These are phyloP conservation scores for Saturnispora hagleri DNA, from an alignment of 805 yeast genomes.

Conservation along the genomic window DNA sequence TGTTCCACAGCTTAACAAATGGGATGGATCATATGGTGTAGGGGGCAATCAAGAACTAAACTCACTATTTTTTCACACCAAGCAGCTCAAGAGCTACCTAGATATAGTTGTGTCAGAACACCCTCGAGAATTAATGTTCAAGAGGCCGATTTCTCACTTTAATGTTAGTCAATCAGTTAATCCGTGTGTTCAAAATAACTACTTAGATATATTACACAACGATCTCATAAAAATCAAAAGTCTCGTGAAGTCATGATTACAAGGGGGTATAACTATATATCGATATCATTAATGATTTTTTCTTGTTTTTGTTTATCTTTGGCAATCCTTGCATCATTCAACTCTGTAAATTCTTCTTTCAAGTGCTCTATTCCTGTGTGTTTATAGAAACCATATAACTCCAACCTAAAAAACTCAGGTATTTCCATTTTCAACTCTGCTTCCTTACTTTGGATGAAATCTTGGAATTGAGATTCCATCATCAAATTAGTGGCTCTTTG, in stretches of 20 bases:
- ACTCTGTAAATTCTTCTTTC: slow-evolving; percentile 16
- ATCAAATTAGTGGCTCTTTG: slow-evolving; percentile 19
- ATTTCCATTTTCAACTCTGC: slow-evolving; percentile 21
- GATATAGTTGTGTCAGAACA: slow-evolving; percentile 27
- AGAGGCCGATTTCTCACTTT: slow-evolving; percentile 18
- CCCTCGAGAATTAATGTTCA: slow-evolving; percentile 27
- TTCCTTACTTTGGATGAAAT: slow-evolving; percentile 25
- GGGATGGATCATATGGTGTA: slow-evolving; percentile 9
- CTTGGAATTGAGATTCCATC: slow-evolving; percentile 19
- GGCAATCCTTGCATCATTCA: slow-evolving; percentile 19
- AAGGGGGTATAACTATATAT: slow-evolving; percentile 3
- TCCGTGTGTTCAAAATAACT: slow-evolving; percentile 14
- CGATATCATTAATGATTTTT: slow-evolving; percentile 2
- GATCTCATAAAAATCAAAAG: slow-evolving; percentile 16
- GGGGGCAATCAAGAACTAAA: slow-evolving; percentile 25
- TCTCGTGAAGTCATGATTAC: background rate
- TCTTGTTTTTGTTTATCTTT: slow-evolving; percentile 13
- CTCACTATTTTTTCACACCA: slow-evolving; percentile 27
- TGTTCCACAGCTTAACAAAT: slow-evolving; percentile 20
- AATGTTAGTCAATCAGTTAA: slow-evolving; percentile 4
- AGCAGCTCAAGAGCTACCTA: slow-evolving; percentile 24
- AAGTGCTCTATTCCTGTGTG: slow-evolving; percentile 20
- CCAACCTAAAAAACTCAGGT: slow-evolving; percentile 23
- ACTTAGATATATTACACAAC: slow-evolving; percentile 22
- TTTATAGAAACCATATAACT: slow-evolving; percentile 17